A percentile compares a stretch with the other conserved stretches of the same genome.
These are phyloP conservation scores for Cryptosporidium xiaoi DNA, from an alignment of 169 alveolate species.

Conservation along the genomic window DNA sequence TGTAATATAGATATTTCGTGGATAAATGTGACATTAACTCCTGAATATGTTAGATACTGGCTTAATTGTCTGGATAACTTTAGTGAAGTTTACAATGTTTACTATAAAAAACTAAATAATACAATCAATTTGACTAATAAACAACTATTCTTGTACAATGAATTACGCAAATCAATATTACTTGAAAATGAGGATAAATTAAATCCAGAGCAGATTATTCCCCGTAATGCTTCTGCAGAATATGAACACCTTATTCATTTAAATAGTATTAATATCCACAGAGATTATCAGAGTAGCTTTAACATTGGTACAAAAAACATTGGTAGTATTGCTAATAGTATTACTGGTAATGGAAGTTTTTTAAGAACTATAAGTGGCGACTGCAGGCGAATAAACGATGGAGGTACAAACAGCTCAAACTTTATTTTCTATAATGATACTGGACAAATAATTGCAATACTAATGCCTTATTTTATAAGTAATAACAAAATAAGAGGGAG, in stretches of 20 bases:
- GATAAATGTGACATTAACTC: slow-evolving; percentile 61
- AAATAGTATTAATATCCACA: too few species aligned
- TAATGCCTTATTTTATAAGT: slow-evolving; percentile 31
- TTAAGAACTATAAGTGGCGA: too few species aligned
- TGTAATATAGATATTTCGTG: slow-evolving; percentile 30
- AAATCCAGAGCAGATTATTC: neutral
- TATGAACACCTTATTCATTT: neutral
- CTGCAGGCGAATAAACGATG: neutral
- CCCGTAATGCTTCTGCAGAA: slow-evolving; percentile 27
- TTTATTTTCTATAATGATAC: slow-evolving; percentile 55
- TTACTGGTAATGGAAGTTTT: too few species aligned
- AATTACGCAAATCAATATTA: neutral
- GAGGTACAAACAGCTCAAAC: slow-evolving; percentile 2
- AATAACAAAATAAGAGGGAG: neutral
- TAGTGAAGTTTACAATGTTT: slow-evolving; percentile 11
- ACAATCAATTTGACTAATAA: slow-evolving; percentile 1
- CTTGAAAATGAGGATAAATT: neutral
- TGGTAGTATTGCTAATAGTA: too few species aligned
- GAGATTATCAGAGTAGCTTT: too few species aligned
- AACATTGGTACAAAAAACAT: too few species aligned
- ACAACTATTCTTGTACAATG: slow-evolving; percentile 2
- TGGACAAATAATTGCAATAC: slow-evolving; percentile 63
- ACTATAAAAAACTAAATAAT: neutral
- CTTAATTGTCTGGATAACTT: slow-evolving; percentile 47
- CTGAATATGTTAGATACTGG: slow-evolving; percentile 57